Base-by-base conservation (phyloP, 306 rosid genomes). In the Sesbania bispinosa region DNA sequence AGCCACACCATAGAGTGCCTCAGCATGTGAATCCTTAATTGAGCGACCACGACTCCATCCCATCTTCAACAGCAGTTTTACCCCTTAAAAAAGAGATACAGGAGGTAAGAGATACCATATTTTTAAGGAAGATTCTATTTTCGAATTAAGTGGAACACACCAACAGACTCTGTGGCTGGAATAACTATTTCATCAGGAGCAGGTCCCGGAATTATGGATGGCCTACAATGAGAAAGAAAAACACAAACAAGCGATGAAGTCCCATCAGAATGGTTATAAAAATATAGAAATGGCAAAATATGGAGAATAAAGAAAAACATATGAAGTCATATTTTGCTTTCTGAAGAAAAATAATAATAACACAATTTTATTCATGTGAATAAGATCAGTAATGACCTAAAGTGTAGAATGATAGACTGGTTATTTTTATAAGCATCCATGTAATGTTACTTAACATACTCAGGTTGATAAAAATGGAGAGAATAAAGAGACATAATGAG, bases 1-100 rank as follows among this genome's bases (percentile, higher is more conserved):
- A 64, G 26, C 51, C 77, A 71, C 87, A 94, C 99, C 89, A 15
- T 86, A 86, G 60, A 83, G 85, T 20, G 85, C 83, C 77, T 83
- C 85, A 48, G 82, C 77, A 74, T 80, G 78, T 54, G 97, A 91
- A 82, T 89, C 96, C 90, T 87, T 89, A 61, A 94, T 91, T 42
- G 99, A 84, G 72, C 92, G 97, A 77, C 99, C 97, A 16, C 81
- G 97, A 32, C 85, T 91, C 99, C 99, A 94, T 80, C 99, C 99
- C 99, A 94, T 94, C 87, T 88, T 94, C 84, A 87, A 74, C 74
- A 94, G 91, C 78, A 94, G 70, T 78, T 91, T 91, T 24, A 86
- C 86, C 78, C 99, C 99, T 94, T 76, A 53, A 83, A 60, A 63
- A 76, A n/a, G n/a, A n/a, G 24, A 74, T 29, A 27, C 30, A 68